Conservation (phyloP, 2,329 filamentous ascomycete species). For the Incumbomyces delicatus region DNA sequence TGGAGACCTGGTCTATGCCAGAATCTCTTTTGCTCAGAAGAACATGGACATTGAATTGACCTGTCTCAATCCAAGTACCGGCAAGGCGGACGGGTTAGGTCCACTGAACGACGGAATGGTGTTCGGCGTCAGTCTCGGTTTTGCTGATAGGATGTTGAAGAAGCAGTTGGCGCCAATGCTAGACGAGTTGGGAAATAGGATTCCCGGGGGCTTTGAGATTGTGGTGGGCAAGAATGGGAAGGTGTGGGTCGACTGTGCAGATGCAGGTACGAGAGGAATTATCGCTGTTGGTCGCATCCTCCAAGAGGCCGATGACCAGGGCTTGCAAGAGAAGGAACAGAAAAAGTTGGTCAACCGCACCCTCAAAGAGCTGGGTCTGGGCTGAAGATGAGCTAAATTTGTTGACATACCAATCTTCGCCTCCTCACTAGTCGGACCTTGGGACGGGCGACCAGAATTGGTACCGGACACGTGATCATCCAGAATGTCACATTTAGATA, state of each 20-base stretch:
- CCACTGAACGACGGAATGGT: conserved; percentile 78
- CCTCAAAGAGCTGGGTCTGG: conserved; percentile 30
- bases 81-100: conserved; percentile 79
- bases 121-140: conserved; percentile 66
- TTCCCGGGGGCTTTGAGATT: conserved; percentile 70
- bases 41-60: conserved; percentile 86
- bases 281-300: conserved; percentile 71
- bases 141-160: conserved; percentile 68
- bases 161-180: conserved; percentile 60
- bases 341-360: conserved; percentile 36
- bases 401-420: not conserved
- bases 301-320: conserved; percentile 53
- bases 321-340: conserved; percentile 33
- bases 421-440: no score
- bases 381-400: conserved; percentile 10
- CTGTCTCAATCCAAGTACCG: conserved; percentile 76
- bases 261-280: conserved; percentile 58
- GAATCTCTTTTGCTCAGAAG: conserved; percentile 65
- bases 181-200: conserved; percentile 69
- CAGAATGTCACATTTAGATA: no score
- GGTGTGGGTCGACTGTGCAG: conserved; percentile 73
- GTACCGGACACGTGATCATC: no score
- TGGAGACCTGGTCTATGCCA: conserved; percentile 79
- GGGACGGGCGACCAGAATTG: no score
- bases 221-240: conserved; percentile 87